These are phyloP conservation scores for Lachnellula willkommii DNA, from an alignment of 2,329 filamentous ascomycete genomes.

Conservation along the genomic window DNA sequence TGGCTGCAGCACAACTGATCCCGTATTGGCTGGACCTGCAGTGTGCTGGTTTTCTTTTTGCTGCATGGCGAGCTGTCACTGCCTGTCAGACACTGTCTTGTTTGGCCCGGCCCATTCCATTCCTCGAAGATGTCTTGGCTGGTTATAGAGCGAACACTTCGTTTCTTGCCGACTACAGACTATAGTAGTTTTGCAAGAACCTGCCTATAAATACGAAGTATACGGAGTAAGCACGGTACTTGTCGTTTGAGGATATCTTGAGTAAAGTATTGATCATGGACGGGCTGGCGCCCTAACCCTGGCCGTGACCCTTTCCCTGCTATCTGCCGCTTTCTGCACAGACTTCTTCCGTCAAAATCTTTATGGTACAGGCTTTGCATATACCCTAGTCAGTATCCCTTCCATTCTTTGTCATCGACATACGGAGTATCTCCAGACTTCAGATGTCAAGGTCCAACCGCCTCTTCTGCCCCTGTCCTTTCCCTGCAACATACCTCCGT, in stretches of 20 bases:
- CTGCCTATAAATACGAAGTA: background rate
- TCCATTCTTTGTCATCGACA: background rate
- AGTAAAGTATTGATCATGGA: background rate
- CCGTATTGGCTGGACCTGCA: background rate
- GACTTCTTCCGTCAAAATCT: background rate
- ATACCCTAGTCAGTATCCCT: background rate
- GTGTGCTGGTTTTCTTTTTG: background rate
- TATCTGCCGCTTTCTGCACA: background rate
- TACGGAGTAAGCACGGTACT: background rate
- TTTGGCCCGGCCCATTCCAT: background rate
- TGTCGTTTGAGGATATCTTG: background rate
- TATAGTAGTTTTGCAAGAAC: background rate
- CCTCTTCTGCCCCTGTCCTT: background rate
- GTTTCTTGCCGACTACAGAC: background rate
- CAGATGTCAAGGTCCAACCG: background rate
- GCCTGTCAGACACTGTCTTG: background rate
- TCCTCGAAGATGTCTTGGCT: background rate
- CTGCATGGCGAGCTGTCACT: background rate
- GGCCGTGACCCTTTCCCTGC: background rate
- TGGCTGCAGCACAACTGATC: background rate
- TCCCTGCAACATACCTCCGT: too few relatives aligned
- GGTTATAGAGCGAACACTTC: background rate
- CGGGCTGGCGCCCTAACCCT: background rate
- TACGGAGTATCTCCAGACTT: background rate
- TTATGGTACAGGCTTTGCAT: background rate